These are phyloP conservation scores for Picea glauca DNA, from an alignment of 75 land plant species.

Conservation along the genomic window DNA sequence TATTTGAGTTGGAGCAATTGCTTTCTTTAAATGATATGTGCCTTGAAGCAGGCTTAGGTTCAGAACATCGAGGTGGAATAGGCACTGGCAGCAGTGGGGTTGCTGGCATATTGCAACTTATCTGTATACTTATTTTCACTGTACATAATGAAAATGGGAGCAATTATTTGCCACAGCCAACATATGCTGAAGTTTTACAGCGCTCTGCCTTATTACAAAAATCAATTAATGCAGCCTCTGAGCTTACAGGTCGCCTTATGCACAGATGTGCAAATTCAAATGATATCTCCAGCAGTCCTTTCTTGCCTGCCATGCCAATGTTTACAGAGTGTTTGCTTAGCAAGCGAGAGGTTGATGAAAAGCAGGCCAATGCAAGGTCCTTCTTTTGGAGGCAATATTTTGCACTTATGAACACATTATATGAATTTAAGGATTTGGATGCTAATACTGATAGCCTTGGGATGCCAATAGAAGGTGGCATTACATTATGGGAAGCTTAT, in stretches of 20 bases:
- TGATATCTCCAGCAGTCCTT: slow-evolving; percentile 22
- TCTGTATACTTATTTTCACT: slow-evolving; percentile 52
- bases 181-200: slow-evolving; percentile 19
- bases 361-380: slow-evolving; percentile 23
- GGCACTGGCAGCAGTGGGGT: slow-evolving; percentile 18
- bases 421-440: slow-evolving; percentile 12
- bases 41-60: slow-evolving; percentile 26
- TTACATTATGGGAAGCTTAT: slow-evolving; percentile 66
- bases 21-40: slow-evolving; percentile 3
- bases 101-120: slow-evolving; percentile 4
- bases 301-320: slow-evolving; percentile 51
- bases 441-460: slow-evolving; percentile 5
- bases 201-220: slow-evolving; percentile 20
- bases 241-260: slow-evolving; percentile 44
- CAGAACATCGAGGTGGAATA: slow-evolving; percentile 22
- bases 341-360: slow-evolving; percentile 34
- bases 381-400: slow-evolving; percentile 44
- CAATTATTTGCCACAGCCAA: slow-evolving; percentile 5
- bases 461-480: neutral
- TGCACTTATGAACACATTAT: slow-evolving; percentile 27
- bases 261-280: slow-evolving; percentile 32
- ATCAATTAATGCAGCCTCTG: slow-evolving; percentile 40
- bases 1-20: slow-evolving; percentile 30
- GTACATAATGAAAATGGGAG: slow-evolving; percentile 27
- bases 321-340: slow-evolving; percentile 65